Conservation (phyloP, 352 stramenopile species). For the Globisporangium nodosum region DNA sequence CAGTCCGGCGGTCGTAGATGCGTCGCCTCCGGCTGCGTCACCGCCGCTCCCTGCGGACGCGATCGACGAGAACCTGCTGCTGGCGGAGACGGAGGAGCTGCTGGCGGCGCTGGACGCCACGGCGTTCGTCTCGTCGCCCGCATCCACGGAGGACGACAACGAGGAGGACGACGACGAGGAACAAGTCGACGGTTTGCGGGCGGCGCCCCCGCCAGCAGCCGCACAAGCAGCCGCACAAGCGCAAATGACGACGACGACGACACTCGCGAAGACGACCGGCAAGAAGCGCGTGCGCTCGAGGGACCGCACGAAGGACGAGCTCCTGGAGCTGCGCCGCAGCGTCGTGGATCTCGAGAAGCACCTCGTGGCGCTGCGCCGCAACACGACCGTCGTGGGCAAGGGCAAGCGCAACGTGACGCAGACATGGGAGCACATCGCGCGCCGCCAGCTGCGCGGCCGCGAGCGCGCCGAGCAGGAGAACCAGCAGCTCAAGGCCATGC, state of each 20-base stretch:
- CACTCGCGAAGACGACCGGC: background rate
- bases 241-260: background rate
- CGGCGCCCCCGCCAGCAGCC: background rate
- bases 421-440: conserved; percentile 12
- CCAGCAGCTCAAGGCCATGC: conserved; percentile 13
- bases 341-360: conserved; percentile 12
- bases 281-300: conserved; percentile 13
- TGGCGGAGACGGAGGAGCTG: conserved; percentile 14
- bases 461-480: conserved; percentile 13
- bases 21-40: background rate
- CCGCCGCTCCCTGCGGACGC: background rate
- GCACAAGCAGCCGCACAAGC: background rate
- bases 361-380: conserved; percentile 8
- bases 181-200: background rate
- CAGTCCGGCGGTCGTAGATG: background rate
- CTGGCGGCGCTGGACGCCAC: conserved; percentile 14
- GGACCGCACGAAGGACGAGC: conserved; percentile 11
- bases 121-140: conserved; percentile 11
- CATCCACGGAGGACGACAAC: conserved; percentile 11
- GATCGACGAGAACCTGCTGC: conserved; percentile 16
- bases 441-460: conserved; percentile 7
- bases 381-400: conserved; percentile 10
- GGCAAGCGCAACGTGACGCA: conserved; percentile 4
- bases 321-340: conserved; percentile 6
- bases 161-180: conserved; percentile 3